phyloP scores from a whole-genome alignment of 2,329 filamentous ascomycete species.

The Cytospora piceae region DNA sequence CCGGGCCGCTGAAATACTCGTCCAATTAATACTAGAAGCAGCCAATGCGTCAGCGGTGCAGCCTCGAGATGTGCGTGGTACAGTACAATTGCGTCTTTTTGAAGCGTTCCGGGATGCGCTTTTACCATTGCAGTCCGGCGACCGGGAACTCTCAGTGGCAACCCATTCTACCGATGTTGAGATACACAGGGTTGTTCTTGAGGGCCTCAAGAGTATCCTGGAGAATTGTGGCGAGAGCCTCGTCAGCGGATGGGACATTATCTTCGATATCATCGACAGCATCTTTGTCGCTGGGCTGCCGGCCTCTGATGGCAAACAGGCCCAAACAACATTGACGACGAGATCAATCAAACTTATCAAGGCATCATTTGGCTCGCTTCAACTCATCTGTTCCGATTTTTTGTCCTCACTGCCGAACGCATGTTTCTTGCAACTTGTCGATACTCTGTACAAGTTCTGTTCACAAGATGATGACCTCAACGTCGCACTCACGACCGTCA shows the following conservation, averaged over 20 bases:
- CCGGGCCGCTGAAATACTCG: conserved; percentile 67
- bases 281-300: conserved; percentile 64
- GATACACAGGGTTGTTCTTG: conserved; percentile 78
- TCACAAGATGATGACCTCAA: conserved; percentile 91
- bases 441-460: conserved; percentile 87
- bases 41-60: conserved; percentile 59
- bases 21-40: conserved; percentile 60
- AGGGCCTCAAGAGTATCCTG: conserved; percentile 79
- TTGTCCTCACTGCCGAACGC: conserved; percentile 71
- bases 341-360: conserved; percentile 77
- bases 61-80: conserved; percentile 53
- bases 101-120: conserved; percentile 67
- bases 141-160: conserved; percentile 58
- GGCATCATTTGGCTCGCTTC: conserved; percentile 84
- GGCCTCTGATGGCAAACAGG: conserved; percentile 40
- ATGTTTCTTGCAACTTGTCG: conserved; percentile 78
- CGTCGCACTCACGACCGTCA: conserved; percentile 91
- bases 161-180: conserved; percentile 71
- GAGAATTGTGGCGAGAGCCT: conserved; percentile 88
- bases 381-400: conserved; percentile 95
- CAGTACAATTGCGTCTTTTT: conserved; percentile 74
- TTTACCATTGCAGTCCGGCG: conserved; percentile 57
- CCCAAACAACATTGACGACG: conserved; percentile 49
- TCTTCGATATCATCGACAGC: conserved; percentile 83
- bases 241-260: conserved; percentile 79